Evolutionary conservation across 2,329 filamentous ascomycete genomes (phyloP).

Genomic region (Penicillium freii): DNA sequence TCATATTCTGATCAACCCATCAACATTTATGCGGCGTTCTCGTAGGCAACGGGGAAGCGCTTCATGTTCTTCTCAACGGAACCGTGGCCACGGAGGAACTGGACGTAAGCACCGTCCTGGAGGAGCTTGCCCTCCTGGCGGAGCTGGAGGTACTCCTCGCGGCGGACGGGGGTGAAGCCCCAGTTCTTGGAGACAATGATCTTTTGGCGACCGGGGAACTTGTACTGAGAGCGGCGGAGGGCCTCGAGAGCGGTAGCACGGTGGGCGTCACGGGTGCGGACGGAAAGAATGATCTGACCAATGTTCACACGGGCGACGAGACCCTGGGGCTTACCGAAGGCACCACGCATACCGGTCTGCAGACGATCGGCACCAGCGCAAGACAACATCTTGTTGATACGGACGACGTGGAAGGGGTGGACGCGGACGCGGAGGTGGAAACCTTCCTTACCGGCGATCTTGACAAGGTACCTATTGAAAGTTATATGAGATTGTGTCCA

Average conservation of each 20-base stretch:
- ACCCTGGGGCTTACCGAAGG: slow-evolving; percentile 99
- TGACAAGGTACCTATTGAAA: slow-evolving; percentile 60
- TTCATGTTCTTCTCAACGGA: slow-evolving; percentile 81
- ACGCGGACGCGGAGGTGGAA: slow-evolving; percentile 74
- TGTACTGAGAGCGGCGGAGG: slow-evolving; percentile 99
- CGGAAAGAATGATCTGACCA: slow-evolving; percentile 95
- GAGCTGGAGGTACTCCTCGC: slow-evolving; percentile 95
- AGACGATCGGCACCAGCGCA: slow-evolving; percentile 99
- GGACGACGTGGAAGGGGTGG: slow-evolving; percentile 99
- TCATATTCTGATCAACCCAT: slow-evolving; percentile 30
- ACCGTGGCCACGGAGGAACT: slow-evolving; percentile 97
- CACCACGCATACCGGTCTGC: slow-evolving; percentile 99
- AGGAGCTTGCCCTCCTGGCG: slow-evolving; percentile 91
- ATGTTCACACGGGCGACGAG: slow-evolving; percentile 99
- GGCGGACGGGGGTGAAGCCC: slow-evolving; percentile 98
- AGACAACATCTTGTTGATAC: slow-evolving; percentile 99
- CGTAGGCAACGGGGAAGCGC: slow-evolving; percentile 87
- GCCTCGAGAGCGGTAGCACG: slow-evolving; percentile 94
- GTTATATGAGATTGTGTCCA: slow-evolving; percentile 11
- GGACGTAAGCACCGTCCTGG: slow-evolving; percentile 98
- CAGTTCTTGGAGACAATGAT: slow-evolving; percentile 99
- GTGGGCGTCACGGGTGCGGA: slow-evolving; percentile 95
- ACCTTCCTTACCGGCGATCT: slow-evolving; percentile 67
- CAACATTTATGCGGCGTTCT: slow-evolving; percentile 45
- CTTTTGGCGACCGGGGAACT: slow-evolving; percentile 99